Base-by-base conservation (phyloP, 345 rosid genomes). In the Rhizophora apiculata region DNA sequence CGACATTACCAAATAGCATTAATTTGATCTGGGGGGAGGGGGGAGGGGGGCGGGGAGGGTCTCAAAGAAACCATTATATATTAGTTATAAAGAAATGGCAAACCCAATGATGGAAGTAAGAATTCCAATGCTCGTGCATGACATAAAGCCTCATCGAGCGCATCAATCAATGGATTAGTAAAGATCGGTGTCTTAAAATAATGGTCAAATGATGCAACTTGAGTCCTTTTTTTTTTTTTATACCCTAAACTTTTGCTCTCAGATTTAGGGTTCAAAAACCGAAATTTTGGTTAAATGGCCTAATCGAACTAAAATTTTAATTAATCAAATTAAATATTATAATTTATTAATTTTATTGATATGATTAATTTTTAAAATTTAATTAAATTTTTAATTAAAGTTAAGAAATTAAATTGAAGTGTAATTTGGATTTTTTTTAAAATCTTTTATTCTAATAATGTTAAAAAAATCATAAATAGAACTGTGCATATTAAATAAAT, bases 141-240 rank as follows among this genome's bases (percentile, higher is more conserved):
- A 31, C 51, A 46, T 27, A 63, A 71, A 68, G 58, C 27, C 27
- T 32, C 52, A 68, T 59, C 60, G 21, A 24, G 48, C 37, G 67
- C 29, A 21, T n/a, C 49, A 52, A 52, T 64, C 3, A 55, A 2
- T 8, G 22, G 63, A 26, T 36, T 18, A 13, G 6, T 1, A 59
- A 18, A 58, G 39, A 62, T 56, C 63, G 72, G 70, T 67, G 29
- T 62, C 58, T 62, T 39, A 71, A 74, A 68, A 63, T 68, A 63
- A 62, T 63, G 62, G 58, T 36, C 19, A 48, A 63, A 60, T 59
- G 71, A 54, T 60, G 11, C 24, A 21, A 0, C 6, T 52, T 21
- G 3, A 6, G 6, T 1, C 10, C 3, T 0, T 21, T 8, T 54
- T 54, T 2, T 54, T 8, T 54, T 54, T 54, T 3, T 24, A 24